Evolutionary conservation across 495 filamentous ascomycete species (phyloP).

Genomic region (Lasiosphaeris hirsuta): DNA sequence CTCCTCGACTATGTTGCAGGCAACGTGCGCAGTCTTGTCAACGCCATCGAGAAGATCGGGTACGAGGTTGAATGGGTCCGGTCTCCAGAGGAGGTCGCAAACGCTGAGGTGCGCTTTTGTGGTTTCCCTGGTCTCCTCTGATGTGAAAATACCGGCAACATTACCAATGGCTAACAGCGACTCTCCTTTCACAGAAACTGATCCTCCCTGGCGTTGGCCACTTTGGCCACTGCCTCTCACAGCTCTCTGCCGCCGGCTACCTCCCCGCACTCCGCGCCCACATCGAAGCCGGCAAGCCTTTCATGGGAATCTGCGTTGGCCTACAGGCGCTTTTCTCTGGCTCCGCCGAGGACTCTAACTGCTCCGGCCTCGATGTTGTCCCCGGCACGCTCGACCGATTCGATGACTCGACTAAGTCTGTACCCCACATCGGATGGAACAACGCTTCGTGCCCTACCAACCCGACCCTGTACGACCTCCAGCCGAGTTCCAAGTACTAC

Average conservation of each 20-base stretch:
- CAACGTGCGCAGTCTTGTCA: constrained; percentile 91
- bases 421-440: constrained; percentile 99
- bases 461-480: constrained; percentile 67
- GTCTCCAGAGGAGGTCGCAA: constrained; percentile 73
- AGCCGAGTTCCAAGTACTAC: constrained; percentile 87
- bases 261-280: constrained; percentile 73
- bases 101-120: constrained; percentile 66
- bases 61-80: constrained; percentile 92
- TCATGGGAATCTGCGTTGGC: constrained; percentile 97
- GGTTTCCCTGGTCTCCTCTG: not conserved
- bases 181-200: constrained; percentile 58
- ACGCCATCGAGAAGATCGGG: constrained; percentile 92
- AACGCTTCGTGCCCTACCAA: constrained; percentile 57
- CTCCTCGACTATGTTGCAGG: constrained; percentile 77
- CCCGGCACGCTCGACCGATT: constrained; percentile 71
- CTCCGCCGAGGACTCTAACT: constrained; percentile 69
- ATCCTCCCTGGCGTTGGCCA: constrained; percentile 96
- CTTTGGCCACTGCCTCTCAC: constrained; percentile 90
- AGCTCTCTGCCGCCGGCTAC: constrained; percentile 76
- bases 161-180: not conserved
- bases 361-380: constrained; percentile 71
- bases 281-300: constrained; percentile 84
- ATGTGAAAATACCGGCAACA: not conserved
- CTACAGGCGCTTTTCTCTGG: constrained; percentile 84
- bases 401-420: constrained; percentile 72